Percentiles rank a stretch among this genome's conserved stretches.
phyloP scores from a whole-genome alignment of 208 protist species.

The Spongospora subterranea region DNA sequence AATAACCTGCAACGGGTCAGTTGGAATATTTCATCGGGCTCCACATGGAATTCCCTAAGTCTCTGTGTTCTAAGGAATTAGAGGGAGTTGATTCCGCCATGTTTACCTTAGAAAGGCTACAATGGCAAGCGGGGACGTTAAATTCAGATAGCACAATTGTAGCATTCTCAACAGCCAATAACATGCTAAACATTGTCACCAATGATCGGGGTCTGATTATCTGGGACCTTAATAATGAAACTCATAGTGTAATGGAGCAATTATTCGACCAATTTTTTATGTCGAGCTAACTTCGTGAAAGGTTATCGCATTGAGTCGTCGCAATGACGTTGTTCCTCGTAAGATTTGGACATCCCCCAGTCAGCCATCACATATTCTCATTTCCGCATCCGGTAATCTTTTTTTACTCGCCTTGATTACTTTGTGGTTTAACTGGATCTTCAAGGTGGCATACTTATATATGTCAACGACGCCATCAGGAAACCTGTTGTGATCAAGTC shows the following conservation, averaged over 20 bases:
- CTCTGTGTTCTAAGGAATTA: too few relatives aligned
- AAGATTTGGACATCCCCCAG: not conserved
- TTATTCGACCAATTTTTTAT: not conserved
- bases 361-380: not conserved
- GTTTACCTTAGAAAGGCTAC: conserved; percentile 15
- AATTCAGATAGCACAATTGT: not conserved
- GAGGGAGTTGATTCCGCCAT: not conserved
- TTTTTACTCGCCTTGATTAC: not conserved
- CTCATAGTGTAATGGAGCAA: not conserved
- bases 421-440: not conserved
- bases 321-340: not conserved
- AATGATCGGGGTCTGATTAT: not conserved
- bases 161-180: not conserved
- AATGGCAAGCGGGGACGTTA: not conserved
- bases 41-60: not conserved
- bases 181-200: not conserved
- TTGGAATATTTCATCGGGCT: not conserved
- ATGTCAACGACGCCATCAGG: conserved; percentile 9
- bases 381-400: not conserved
- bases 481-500: not conserved
- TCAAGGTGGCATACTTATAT: not conserved
- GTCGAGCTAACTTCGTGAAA: not conserved
- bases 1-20: not conserved
- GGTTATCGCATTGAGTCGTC: conserved; percentile 18
- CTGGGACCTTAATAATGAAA: not conserved